Percentiles rank a stretch among this genome's conserved stretches.
Evolutionary conservation across 345 rosid species (phyloP).

Genomic region (Isatis tinctoria): DNA sequence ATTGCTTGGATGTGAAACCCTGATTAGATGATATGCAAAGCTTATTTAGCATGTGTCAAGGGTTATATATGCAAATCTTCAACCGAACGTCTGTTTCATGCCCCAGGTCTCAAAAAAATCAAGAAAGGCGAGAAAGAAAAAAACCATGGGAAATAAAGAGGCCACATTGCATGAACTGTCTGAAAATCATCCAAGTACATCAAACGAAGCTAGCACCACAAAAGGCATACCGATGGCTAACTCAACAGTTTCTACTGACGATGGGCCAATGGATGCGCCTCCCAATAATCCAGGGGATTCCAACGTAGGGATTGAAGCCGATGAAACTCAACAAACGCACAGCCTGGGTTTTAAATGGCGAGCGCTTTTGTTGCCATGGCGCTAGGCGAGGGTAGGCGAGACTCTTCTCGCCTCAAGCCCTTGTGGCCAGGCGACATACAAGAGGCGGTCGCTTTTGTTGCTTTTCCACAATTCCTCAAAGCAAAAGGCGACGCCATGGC

Average conservation of each 20-base stretch:
- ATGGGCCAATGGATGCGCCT: slow-evolving; percentile 27
- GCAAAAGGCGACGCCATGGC: too few relatives aligned
- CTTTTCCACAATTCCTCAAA: too few relatives aligned
- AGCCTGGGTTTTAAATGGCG: too few relatives aligned
- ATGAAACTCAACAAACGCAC: slow-evolving; percentile 34
- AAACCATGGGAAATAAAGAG: slow-evolving; percentile 25
- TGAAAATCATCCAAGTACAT: slow-evolving; percentile 35
- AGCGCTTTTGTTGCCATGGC: too few relatives aligned
- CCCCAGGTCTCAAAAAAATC: slow-evolving; percentile 79
- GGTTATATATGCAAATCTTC: background rate
- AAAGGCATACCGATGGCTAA: slow-evolving; percentile 31
- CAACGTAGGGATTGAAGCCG: slow-evolving; percentile 30
- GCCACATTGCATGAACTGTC: slow-evolving; percentile 37
- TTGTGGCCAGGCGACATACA: too few relatives aligned
- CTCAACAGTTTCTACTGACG: slow-evolving; percentile 20
- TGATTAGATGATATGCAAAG: background rate
- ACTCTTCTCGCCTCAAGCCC: too few relatives aligned
- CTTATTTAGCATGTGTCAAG: background rate
- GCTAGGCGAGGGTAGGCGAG: too few relatives aligned
- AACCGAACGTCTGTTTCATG: slow-evolving; percentile 21
- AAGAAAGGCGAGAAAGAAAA: slow-evolving; percentile 66
- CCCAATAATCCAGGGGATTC: slow-evolving; percentile 26
- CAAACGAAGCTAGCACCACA: slow-evolving; percentile 33
- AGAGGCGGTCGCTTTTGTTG: too few relatives aligned
- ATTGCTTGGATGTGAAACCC: slow-evolving; percentile 12